Evolutionary conservation across 2,329 filamentous ascomycete genomes (phyloP).

Genomic region (Neofusicoccum sp.): DNA sequence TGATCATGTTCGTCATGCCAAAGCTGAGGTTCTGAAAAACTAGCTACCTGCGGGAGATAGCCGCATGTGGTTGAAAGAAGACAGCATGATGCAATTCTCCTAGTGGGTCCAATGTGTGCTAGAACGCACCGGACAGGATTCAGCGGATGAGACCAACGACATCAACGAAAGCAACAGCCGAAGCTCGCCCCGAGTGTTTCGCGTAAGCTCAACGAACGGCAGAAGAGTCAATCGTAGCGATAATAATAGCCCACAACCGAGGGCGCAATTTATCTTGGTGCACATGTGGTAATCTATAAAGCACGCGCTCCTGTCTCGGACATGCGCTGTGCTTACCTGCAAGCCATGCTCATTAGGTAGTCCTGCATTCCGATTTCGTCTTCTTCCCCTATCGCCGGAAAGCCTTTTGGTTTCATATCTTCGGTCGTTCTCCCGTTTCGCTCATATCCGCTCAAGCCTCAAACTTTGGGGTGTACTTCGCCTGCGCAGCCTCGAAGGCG

Average conservation of each 20-base stretch:
- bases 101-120: too few relatives aligned
- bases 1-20: slow-evolving; percentile 83
- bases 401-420: not conserved
- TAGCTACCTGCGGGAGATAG: not conserved
- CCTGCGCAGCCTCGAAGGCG: slow-evolving; percentile 83
- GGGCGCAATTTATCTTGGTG: slow-evolving; percentile 4
- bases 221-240: not conserved
- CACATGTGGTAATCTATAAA: slow-evolving; percentile 5
- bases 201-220: not conserved
- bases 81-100: too few relatives aligned
- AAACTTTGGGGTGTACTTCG: slow-evolving; percentile 86
- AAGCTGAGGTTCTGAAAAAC: slow-evolving; percentile 76
- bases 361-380: not conserved
- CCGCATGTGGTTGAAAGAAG: too few relatives aligned
- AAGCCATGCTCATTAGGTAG: not conserved
- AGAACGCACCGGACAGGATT: too few relatives aligned
- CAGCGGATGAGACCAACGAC: too few relatives aligned
- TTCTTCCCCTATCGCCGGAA: slow-evolving; percentile 4
- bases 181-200: not conserved
- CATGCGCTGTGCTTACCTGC: not conserved
- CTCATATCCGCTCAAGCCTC: slow-evolving; percentile 36
- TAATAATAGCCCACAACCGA: slow-evolving; percentile 4
- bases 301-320: not conserved
- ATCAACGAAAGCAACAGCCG: not conserved
- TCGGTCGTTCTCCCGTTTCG: not conserved